Evolutionary conservation across 768 basidiomycete species (phyloP), one percentile per base, ranked within the genome.

Genomic region (Cyathus striatus): DNA sequence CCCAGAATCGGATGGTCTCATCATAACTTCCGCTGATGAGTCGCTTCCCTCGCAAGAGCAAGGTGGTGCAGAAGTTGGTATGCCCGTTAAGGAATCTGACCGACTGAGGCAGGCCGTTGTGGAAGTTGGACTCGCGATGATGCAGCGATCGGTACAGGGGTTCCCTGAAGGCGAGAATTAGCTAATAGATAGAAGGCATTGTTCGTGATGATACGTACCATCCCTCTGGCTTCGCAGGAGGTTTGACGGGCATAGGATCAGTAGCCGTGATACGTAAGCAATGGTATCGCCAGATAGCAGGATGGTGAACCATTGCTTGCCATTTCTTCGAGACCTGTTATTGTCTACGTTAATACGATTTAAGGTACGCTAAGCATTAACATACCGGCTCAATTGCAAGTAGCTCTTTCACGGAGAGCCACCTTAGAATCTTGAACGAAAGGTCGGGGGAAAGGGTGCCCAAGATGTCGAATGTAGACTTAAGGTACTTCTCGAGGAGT

Each of bases 1-100:
- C 87, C 92, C 91, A 95, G 62, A 95, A 89, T 10, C 91, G 74
- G 47, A 95, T 93, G 1, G 87, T 90, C 60, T 92, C 91, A 43
- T 94, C 91, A 55, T 93, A 92, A 21, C 86, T 88, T 13, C 92
- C 92, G 49, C 86, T 90, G 49, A 95, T 90, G 32, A 95, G 68
- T 6, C 85, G 70, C 53, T 90, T 85, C 14, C 86, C 88, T 60
- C 83, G 70, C 23, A 93, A 58, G 6, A 87, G 68, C 6, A 94
- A 66, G 0, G 86, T 88, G 1, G 91, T 94, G 49, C 89, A 90
- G 60, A 91, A 93, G 55, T 84, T 87, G 10, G 85, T 89, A 54
- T 95, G 92, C 0, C 89, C 90, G 33, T 71, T 77, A 47, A 94
- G 70, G 72, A 94, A 86, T 16, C 82, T 68, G 40, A 93, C 71